phyloP scores from a whole-genome alignment of 768 basidiomycete species.

The Zangia roseola region DNA sequence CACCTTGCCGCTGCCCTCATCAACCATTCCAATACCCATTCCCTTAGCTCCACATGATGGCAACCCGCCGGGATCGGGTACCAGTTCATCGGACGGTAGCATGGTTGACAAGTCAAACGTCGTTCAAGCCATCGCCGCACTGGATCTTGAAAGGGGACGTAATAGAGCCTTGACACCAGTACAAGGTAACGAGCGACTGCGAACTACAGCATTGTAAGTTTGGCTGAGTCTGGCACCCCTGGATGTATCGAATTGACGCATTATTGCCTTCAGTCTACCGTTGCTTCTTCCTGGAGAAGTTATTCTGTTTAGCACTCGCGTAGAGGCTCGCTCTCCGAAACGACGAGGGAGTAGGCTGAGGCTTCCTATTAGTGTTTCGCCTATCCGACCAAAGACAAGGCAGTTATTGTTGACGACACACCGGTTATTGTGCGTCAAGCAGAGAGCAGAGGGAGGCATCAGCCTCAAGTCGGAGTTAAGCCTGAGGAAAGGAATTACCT shows the following conservation, averaged over 20 bases:
- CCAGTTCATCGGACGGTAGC: constrained; percentile 51
- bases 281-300: constrained; percentile 45
- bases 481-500: constrained; percentile 26
- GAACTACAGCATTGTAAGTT: constrained; percentile 45
- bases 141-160: constrained; percentile 47
- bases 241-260: not conserved
- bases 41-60: not conserved
- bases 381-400: constrained; percentile 50
- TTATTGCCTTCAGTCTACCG: constrained; percentile 26
- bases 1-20: not conserved
- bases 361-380: constrained; percentile 45
- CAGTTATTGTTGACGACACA: constrained; percentile 57
- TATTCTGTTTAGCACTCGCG: constrained; percentile 49
- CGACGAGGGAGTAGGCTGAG: constrained; percentile 59
- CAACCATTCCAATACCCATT: constrained; percentile 11
- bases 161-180: constrained; percentile 54
- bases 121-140: constrained; percentile 32
- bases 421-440: constrained; percentile 58
- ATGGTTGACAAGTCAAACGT: constrained; percentile 36
- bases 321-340: constrained; percentile 53
- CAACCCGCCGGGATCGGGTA: constrained; percentile 35
- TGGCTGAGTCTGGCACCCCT: not conserved
- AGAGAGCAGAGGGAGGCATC: constrained; percentile 34
- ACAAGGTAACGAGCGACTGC: constrained; percentile 41
- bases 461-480: constrained; percentile 53